phyloP scores from a whole-genome alignment of 768 basidiomycete species.

The Suillus spraguei region DNA sequence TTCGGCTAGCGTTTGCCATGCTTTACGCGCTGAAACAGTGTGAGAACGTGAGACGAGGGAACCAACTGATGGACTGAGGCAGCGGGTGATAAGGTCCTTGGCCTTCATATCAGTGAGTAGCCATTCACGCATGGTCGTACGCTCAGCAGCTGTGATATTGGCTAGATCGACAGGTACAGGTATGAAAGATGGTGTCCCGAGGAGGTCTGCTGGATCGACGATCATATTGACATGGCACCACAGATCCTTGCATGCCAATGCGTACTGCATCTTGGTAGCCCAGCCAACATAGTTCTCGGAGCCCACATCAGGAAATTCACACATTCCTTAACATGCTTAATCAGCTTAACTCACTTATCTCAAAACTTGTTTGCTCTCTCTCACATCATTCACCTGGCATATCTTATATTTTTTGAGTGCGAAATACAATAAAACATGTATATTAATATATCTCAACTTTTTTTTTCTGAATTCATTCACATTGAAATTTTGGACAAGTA shows the following conservation, averaged over 20 bases:
- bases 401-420: too few species aligned
- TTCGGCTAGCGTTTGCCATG: neutral
- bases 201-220: neutral
- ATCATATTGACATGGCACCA: slow-evolving; percentile 12
- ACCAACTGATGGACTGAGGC: fast-evolving
- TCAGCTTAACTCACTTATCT: too few species aligned
- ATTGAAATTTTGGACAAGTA: too few species aligned
- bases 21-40: neutral
- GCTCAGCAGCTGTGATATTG: neutral
- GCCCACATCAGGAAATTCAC: too few species aligned
- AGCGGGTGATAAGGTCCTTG: neutral
- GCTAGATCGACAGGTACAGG: neutral
- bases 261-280: neutral
- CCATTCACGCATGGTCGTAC: neutral
- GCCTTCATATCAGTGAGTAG: neutral
- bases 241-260: neutral
- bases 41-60: neutral
- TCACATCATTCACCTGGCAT: too few species aligned
- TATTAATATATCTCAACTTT: too few species aligned
- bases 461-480: too few species aligned
- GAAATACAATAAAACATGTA: too few species aligned
- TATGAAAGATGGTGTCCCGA: neutral
- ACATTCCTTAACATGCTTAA: too few species aligned
- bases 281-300: neutral
- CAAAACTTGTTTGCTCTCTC: too few species aligned